Evolutionary conservation across 2,329 filamentous ascomycete species (phyloP), one percentile per base, ranked within the genome.

Genomic region (Rhynchosporium secalis): DNA sequence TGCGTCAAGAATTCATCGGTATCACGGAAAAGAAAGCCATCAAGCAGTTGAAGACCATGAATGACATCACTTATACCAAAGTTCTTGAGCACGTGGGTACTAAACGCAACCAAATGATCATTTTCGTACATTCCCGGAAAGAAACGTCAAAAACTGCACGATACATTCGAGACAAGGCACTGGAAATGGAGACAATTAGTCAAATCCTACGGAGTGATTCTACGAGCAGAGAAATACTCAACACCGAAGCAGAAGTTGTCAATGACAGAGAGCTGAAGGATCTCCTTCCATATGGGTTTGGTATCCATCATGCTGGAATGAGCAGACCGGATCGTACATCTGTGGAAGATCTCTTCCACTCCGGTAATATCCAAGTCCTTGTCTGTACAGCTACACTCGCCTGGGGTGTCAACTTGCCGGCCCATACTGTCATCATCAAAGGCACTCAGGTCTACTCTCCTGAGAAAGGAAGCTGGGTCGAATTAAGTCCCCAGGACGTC

Each of bases 31-130:
- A 95, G 79, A 98, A 98, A 76, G 91, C 95, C 5, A 99, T 99
- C 78, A 99, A 98, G 78, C 95, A 99, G 76, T 81, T 99, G 60
- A 97, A 98, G 82, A 96, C 91, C 0, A 99, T 99, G 95, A 99
- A 99, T 73, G 95, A 99, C 71, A 93, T 99, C 60, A 97, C 92
- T 62, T 99, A 99, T 76, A 96, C 88, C 67, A 99, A 99, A 76
- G 93, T 97, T 33, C 85, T 99, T 60, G 95, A 99, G 76, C 94
- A 98, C 73, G 94, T 97, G 36, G 95, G 95, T 6, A 88, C 89
- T 63, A 89, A 96, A 72, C 87, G 91, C 66, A 96, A 99, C 71
- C 95, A 99, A 76, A 97, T 99, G 93, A 86, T 99, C 45, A 96
- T 99, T 63, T 99, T 99, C 73, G 95, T 99, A 5, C 96, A 99